Percentiles rank a stretch among this genome's conserved stretches.
These are phyloP conservation scores for Passalora sequoiae DNA, from an alignment of 2,329 filamentous ascomycete genomes.

Conservation along the genomic window DNA sequence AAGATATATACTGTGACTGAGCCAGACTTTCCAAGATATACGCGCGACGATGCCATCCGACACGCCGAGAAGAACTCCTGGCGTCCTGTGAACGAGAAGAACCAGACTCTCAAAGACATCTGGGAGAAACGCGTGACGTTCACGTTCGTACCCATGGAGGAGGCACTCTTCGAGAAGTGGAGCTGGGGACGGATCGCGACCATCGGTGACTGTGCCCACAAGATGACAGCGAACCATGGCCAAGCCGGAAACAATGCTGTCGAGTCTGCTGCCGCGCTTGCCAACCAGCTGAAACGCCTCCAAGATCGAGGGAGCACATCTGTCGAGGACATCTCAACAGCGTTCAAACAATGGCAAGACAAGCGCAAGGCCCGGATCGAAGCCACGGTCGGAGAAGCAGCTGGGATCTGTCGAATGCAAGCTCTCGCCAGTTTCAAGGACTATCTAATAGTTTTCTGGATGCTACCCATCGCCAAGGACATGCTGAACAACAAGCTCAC, in stretches of 20 bases:
- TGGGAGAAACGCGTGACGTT: constrained; percentile 28
- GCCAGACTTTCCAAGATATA: constrained; percentile 34
- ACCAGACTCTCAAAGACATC: constrained; percentile 31
- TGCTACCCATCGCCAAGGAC: constrained; percentile 10
- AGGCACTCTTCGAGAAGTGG: constrained; percentile 26
- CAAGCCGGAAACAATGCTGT: constrained; percentile 24
- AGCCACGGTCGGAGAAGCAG: constrained; percentile 16
- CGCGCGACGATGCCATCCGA: constrained; percentile 31
- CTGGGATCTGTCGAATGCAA: constrained; percentile 20
- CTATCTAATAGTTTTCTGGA: constrained; percentile 11
- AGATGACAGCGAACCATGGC: constrained; percentile 25
- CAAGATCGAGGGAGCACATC: constrained; percentile 7
- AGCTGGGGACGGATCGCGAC: constrained; percentile 24
- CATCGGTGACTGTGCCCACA: constrained; percentile 26
- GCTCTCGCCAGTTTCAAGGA: constrained; percentile 13
- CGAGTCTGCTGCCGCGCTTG: constrained; percentile 24
- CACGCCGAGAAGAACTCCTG: constrained; percentile 27
- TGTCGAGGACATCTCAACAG: constrained; percentile 5
- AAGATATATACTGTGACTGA: constrained; percentile 27
- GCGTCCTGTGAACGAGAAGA: constrained; percentile 23
- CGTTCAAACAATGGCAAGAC: constrained; percentile 19
- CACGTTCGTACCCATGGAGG: constrained; percentile 29
- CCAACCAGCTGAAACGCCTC: constrained; percentile 21
- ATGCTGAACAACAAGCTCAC: constrained; percentile 12
- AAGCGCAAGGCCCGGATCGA: constrained; percentile 18